A percentile compares a stretch with the other conserved stretches of the same genome.
Evolutionary conservation across 2,329 filamentous ascomycete species (phyloP).

Genomic region (Phoma sp.): DNA sequence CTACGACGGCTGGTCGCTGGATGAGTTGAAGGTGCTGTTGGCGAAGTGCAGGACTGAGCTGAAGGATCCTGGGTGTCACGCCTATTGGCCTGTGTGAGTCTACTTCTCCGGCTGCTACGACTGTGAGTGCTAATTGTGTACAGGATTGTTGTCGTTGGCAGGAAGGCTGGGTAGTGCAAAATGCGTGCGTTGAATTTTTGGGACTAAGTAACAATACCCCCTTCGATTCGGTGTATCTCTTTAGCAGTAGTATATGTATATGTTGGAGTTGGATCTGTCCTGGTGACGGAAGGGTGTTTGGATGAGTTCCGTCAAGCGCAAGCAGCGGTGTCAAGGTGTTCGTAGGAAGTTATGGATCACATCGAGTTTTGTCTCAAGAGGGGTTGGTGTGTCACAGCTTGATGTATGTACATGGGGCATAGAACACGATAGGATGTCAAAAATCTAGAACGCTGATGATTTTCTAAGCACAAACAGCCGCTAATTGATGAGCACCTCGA

Average conservation of each 20-base stretch:
- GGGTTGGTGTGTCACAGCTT: too few species aligned
- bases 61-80: conserved; percentile 33
- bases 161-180: conserved; percentile 1
- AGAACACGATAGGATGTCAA: background rate
- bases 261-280: too few species aligned
- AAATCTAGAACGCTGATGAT: background rate
- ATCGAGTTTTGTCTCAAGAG: too few species aligned
- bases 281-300: too few species aligned
- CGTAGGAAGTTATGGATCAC: too few species aligned
- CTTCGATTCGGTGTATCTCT: background rate
- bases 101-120: background rate
- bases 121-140: background rate
- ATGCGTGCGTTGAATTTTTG: background rate
- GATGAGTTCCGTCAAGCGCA: too few species aligned
- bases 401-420: too few species aligned
- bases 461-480: background rate
- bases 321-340: too few species aligned
- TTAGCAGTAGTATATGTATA: too few species aligned
- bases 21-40: conserved; percentile 45
- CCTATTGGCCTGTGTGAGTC: conserved; percentile 41
- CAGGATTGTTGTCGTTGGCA: conserved; percentile 8
- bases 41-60: conserved; percentile 37
- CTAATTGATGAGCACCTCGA: conserved; percentile 35
- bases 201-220: background rate
- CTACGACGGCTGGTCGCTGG: conserved; percentile 32